phyloP scores from a whole-genome alignment of 2,329 filamentous ascomycete genomes.

The Byssoonygena ceratinophila region DNA sequence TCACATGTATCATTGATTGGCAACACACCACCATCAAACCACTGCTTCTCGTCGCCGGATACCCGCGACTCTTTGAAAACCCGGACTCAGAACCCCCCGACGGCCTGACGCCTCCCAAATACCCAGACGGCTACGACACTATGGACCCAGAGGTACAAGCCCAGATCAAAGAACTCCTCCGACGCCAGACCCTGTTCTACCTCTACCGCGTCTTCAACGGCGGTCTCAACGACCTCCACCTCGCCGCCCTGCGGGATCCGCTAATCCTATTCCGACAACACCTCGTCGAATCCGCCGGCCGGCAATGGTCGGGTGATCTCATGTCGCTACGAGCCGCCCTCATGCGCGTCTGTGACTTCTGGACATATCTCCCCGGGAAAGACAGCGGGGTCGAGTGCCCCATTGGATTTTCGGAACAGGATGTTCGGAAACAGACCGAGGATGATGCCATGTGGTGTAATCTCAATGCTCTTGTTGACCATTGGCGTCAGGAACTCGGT shows the following conservation, averaged over 20 bases:
- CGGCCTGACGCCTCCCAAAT: conserved; percentile 5
- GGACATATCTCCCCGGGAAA: conserved; percentile 9
- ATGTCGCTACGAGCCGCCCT: conserved; percentile 11
- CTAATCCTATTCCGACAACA: conserved; percentile 5
- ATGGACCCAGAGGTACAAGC: conserved; percentile 9
- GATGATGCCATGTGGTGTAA: conserved; percentile 14
- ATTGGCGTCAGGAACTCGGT: conserved; percentile 14
- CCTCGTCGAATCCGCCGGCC: conserved; percentile 12
- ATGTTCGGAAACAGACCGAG: conserved; percentile 11
- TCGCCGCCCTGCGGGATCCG: conserved; percentile 8
- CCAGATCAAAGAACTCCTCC: conserved; percentile 12
- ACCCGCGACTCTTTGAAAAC: conserved; percentile 14
- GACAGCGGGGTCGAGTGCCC: conserved; percentile 3
- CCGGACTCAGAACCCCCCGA: conserved; percentile 10
- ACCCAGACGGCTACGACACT: conserved; percentile 13
- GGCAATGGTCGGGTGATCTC: conserved; percentile 12
- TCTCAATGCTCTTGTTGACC: conserved; percentile 7
- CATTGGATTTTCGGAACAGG: conserved; percentile 11
- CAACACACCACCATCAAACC: conserved; percentile 13
- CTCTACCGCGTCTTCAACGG: conserved; percentile 16
- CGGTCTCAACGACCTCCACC: conserved; percentile 13
- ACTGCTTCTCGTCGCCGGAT: conserved; percentile 11
- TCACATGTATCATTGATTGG: conserved; percentile 15
- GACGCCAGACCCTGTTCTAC: conserved; percentile 12
- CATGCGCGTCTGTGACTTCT: conserved; percentile 11